Base-by-base conservation (phyloP, 2,329 filamentous ascomycete species). In the Fusarium nurragi region DNA sequence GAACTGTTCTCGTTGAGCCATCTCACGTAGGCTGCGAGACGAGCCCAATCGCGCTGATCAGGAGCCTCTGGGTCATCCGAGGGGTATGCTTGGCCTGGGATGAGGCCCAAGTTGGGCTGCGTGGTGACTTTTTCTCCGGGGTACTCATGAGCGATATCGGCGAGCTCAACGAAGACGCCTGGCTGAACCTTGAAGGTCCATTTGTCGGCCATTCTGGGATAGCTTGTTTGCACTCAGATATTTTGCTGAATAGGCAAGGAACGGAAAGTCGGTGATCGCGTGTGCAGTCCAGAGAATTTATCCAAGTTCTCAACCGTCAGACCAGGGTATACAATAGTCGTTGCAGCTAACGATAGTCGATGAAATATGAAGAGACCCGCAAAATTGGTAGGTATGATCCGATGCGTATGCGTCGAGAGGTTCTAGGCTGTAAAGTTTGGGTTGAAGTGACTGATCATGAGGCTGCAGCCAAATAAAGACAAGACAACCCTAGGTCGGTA, bases 91-190 rank as follows among this genome's bases (percentile, higher is more conserved):
- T 77, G 76, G 21, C 78, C 80, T 51, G 83, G 77, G 34, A 87
- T 80, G 13, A 88, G 76, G 19, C 84, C 86, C 26, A 88, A 83
- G 67, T 83, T 83, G 11, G 78, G 76, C 53, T 80, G 78, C 8
- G 80, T 84, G 9, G 66, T 70, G 49, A 77, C 71, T 34, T 76
- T 76, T 16, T 68, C 68, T 21, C 47, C 51, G 3, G 72, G 71
- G 52, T 71, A 74, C n/a, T 63, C 56, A 18, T 66, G 65, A 13
- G 69, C 71, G 25, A 72, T 54, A 10, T 75, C 64, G 10, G 56
- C 59, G 43, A 76, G 81, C 70, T 86, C 82, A 8, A 79, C 75
- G 71, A 87, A 86, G 43, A 74, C 65, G 40, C 65, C 72, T 25
- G 64, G 63, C 18, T 71, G 67, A 11, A 71, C 64, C 19, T 67